These are phyloP conservation scores for Tetrahymena malaccensis DNA, from an alignment of 73 alveolate genomes.

Conservation along the genomic window DNA sequence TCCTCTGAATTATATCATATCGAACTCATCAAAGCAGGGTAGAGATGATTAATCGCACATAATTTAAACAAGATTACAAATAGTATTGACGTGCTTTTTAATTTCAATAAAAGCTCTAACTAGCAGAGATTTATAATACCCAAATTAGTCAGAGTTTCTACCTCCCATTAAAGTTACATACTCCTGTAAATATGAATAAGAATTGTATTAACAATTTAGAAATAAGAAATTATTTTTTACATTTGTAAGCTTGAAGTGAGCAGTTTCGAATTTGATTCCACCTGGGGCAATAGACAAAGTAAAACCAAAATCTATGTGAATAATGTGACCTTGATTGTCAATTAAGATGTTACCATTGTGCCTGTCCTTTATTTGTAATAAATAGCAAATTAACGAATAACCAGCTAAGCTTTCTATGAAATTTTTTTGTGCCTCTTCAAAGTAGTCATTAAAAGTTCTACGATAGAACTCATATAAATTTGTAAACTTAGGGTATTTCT, in stretches of 20 bases:
- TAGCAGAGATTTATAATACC: constrained; percentile 1
- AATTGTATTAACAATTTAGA: not conserved
- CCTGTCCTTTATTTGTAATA: constrained; percentile 89
- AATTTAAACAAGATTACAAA: constrained; percentile 5
- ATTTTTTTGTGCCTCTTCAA: constrained; percentile 93
- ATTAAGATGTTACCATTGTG: constrained; percentile 94
- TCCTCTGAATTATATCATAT: constrained; percentile 4
- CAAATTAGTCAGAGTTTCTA: not conserved
- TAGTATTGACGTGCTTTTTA: not conserved
- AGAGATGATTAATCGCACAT: constrained; percentile 14
- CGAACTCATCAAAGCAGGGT: constrained; percentile 15
- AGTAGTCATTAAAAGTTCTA: constrained; percentile 66
- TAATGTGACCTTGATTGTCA: constrained; percentile 88
- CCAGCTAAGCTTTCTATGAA: constrained; percentile 98
- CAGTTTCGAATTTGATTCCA: constrained; percentile 89
- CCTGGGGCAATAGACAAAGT: constrained; percentile 91
- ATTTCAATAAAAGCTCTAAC: constrained; percentile 11
- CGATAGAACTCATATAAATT: constrained; percentile 66
- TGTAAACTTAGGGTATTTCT: constrained; percentile 53
- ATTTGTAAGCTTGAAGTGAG: constrained; percentile 92
- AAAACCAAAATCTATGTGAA: constrained; percentile 96
- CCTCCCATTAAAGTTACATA: constrained; percentile 25
- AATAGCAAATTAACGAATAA: constrained; percentile 88
- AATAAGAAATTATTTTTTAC: constrained; percentile 22
- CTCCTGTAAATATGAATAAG: not conserved